phyloP scores from a whole-genome alignment of 768 basidiomycete species.

The Lactifluus echinatus region DNA sequence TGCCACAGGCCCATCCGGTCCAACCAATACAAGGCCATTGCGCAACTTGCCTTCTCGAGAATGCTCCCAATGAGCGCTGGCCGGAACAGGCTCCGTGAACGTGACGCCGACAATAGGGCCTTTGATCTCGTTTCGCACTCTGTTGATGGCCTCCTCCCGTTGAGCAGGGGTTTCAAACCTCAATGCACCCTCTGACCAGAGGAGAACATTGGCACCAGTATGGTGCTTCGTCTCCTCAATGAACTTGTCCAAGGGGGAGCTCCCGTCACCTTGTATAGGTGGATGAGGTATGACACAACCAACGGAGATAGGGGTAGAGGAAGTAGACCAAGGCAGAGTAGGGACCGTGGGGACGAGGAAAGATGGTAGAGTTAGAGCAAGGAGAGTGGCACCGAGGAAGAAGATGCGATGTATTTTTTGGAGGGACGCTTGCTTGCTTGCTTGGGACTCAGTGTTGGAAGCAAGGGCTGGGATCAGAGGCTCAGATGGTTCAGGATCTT shows the following conservation, averaged over 20 bases:
- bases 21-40: slow-evolving; percentile 59
- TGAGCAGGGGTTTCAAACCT: slow-evolving; percentile 46
- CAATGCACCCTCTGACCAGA: slow-evolving; percentile 82
- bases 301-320: slow-evolving; percentile 50
- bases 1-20: slow-evolving; percentile 30
- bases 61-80: slow-evolving; percentile 31
- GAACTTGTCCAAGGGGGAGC: slow-evolving; percentile 47
- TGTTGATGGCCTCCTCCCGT: slow-evolving; percentile 39
- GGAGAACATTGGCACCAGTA: slow-evolving; percentile 42
- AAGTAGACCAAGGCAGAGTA: slow-evolving; percentile 28
- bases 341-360: slow-evolving; percentile 37
- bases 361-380: slow-evolving; percentile 48
- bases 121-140: slow-evolving; percentile 30
- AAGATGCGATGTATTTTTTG: slow-evolving; percentile 24
- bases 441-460: slow-evolving; percentile 16
- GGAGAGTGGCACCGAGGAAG: slow-evolving; percentile 34
- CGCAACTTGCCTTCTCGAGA: slow-evolving; percentile 35
- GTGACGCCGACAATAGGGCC: slow-evolving; percentile 57
- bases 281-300: slow-evolving; percentile 59
- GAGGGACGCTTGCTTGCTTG: background rate
- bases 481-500: slow-evolving; percentile 38
- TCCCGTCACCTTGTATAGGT: slow-evolving; percentile 32
- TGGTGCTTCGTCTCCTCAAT: slow-evolving; percentile 47
- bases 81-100: slow-evolving; percentile 51
- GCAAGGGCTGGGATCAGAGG: slow-evolving; percentile 2